phyloP scores from a whole-genome alignment of 2,329 filamentous ascomycete genomes.

The Aspergillus sp. region DNA sequence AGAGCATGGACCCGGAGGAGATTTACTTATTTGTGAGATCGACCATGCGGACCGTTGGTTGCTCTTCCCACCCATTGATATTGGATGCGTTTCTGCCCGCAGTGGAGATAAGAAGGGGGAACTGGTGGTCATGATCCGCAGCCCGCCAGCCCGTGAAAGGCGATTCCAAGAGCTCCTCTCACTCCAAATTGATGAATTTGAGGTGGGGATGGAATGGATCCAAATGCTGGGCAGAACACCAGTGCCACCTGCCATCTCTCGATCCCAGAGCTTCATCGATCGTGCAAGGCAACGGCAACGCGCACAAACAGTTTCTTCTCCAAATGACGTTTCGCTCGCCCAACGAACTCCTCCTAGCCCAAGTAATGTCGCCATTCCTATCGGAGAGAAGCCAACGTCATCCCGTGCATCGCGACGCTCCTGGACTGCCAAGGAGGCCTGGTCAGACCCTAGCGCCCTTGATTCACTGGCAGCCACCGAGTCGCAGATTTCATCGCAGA shows the following conservation, averaged over 20 bases:
- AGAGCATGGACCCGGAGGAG: constrained; percentile 68
- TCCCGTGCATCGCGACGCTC: constrained; percentile 47
- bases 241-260: constrained; percentile 58
- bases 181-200: constrained; percentile 73
- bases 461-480: constrained; percentile 27
- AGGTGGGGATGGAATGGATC: constrained; percentile 82
- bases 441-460: constrained; percentile 33
- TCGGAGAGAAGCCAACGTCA: constrained; percentile 58
- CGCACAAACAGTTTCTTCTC: constrained; percentile 22
- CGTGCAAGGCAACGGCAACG: constrained; percentile 39
- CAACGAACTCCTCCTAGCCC: constrained; percentile 48
- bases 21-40: constrained; percentile 91
- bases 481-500: constrained; percentile 28
- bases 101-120: constrained; percentile 70
- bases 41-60: constrained; percentile 76
- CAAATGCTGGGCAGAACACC: constrained; percentile 72
- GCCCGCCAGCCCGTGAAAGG: constrained; percentile 57
- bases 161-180: constrained; percentile 84
- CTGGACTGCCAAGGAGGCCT: constrained; percentile 26
- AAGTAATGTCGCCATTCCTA: constrained; percentile 59
- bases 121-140: constrained; percentile 84
- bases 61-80: constrained; percentile 83
- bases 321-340: constrained; percentile 21
- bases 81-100: constrained; percentile 73
- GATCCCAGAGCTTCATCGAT: constrained; percentile 54